Evolutionary conservation across 2,329 filamentous ascomycete species (phyloP), one percentile per base, ranked within the genome.

Genomic region (Epicoccum sorghinum): DNA sequence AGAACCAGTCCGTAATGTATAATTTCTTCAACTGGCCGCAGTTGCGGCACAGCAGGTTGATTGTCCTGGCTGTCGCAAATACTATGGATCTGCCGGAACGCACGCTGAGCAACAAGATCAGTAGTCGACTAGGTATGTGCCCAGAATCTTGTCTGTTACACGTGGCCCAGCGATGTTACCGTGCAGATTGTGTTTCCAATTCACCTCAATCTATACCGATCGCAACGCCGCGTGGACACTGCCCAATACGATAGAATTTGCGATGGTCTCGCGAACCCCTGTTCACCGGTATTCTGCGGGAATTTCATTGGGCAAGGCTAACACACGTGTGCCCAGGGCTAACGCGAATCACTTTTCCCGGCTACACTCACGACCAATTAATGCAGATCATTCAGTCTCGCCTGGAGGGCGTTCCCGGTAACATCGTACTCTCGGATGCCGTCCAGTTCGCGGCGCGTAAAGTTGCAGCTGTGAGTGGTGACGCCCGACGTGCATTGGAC

Each of bases 21-120:
- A 99, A 99, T 75, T 99, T 99, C 76, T 99, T 99, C 83, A 99
- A 99, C 71, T 99, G 95, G 95, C 95, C 95, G 4, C 90, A 91
- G 9, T 81, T 98, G 48, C 86, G 90, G 44, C 93, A 99, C 75
- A 96, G 91, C 48, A 86, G 93, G 43, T 82, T 99, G 39, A 97
- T 99, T 73, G 96, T 99, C 6, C 85, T 99, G 6, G 96, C 96
- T 9, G 95, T 99, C 14, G 96, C 95, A 47, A 99, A 99, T 75
- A 99, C 95, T 23, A 99, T 99, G 95, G 95, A 99, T 77, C 78
- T 99, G 53, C 95, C 95, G 0, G 95, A 99, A 76, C 84, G 95
- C 70, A 99, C 95, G 0, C 81, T 99, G 33, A 96, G 91, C 77
- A 99, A 99, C 79, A 99, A 99, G 75, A 99, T 99, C 73, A 96